Evolutionary conservation across 345 rosid genomes (phyloP), one percentile per base, ranked within the genome.

Genomic region (Citrus sp.): DNA sequence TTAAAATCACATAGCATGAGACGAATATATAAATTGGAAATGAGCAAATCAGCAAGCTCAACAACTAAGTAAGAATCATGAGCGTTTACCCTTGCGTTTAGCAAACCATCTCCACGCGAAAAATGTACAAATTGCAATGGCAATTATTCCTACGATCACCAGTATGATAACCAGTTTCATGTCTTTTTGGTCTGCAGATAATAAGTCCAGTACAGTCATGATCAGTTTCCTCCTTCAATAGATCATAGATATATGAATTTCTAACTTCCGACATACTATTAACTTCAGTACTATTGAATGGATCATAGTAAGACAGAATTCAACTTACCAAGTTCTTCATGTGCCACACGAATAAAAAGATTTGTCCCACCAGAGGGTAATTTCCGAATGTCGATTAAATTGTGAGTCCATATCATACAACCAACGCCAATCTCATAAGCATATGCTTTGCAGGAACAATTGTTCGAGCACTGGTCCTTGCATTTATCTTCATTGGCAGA

Each of bases 401-500:
- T 61, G 80, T 56, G 19, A 51, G 21, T 81, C 95, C 95, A 88
- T 28, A 75, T 22, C 88, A 86, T 81, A 60, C 93, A 91, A 34
- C 92, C 84, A 0, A 85, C 75, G 27, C 82, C 85, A 24, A 51
- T 27, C 28, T 82, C 78, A 82, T 16, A 51, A 14, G 22, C 56
- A 51, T 51, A 51, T 4, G 56, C 56, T 51, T 51, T 51, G 21
- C 56, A 91, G 14, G 90, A 85, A 78, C 92, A 87, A 71, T 87
- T 88, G n/a, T 18, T 70, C 60, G 82, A 70, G 83, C 95, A 90
- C 30, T 38, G 14, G 4, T 71, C 46, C 65, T 61, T 78, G 77
- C 93, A 91, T 27, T 51, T 22, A n/a, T 69, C 77, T 59, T 83
- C 83, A 2, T 22, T 32, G 37, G 51, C 55, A 22, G 34, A 12